Evolutionary conservation across 805 yeast species (phyloP).

Genomic region (Nadsonia fulvescens): DNA sequence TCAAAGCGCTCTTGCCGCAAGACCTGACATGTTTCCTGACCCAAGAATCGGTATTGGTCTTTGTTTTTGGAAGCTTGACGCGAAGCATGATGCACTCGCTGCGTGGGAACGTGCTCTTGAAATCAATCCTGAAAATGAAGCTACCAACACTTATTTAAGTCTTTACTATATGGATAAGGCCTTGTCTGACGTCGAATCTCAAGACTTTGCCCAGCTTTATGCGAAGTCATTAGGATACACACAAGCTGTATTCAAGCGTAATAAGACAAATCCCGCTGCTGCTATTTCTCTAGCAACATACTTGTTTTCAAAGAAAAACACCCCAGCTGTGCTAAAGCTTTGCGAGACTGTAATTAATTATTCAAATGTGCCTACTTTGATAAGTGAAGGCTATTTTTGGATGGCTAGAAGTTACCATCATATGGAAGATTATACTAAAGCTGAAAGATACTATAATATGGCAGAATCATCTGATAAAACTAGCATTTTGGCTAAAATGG

Average conservation of each 20-base stretch:
- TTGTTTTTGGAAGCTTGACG: constrained; percentile 80
- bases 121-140: constrained; percentile 38
- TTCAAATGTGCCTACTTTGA: constrained; percentile 23
- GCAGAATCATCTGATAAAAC: constrained; percentile 43
- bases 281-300: constrained; percentile 51
- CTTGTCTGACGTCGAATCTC: constrained; percentile 29
- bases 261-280: constrained; percentile 39
- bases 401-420: constrained; percentile 60
- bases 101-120: constrained; percentile 75
- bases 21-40: constrained; percentile 67
- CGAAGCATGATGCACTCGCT: constrained; percentile 50
- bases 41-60: constrained; percentile 90
- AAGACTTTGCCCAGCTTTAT: constrained; percentile 42
- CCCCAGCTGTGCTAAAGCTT: constrained; percentile 36
- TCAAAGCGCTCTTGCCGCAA: constrained; percentile 61
- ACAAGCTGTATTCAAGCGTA: constrained; percentile 23
- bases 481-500: constrained; percentile 56
- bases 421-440: constrained; percentile 39
- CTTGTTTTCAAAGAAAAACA: constrained; percentile 51
- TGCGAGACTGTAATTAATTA: constrained; percentile 30
- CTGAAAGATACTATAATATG: constrained; percentile 57
- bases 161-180: constrained; percentile 52
- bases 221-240: constrained; percentile 32
- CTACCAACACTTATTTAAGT: constrained; percentile 48
- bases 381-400: constrained; percentile 66